Base-by-base conservation (phyloP, 2,329 filamentous ascomycete species). In the Penicillium occitanis region DNA sequence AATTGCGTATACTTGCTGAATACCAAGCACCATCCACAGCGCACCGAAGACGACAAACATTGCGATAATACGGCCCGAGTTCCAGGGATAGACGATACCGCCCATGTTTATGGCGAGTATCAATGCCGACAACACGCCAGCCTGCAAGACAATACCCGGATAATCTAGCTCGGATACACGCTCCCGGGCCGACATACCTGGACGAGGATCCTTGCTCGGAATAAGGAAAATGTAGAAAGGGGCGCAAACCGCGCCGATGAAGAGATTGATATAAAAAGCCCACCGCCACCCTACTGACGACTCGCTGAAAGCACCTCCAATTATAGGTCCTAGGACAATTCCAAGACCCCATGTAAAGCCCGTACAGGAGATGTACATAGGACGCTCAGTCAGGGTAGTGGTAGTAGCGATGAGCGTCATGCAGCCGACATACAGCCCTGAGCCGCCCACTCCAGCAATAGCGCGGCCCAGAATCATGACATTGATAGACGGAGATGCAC, bases 191-290 rank as follows among this genome's bases (percentile, higher is more conserved):
- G 70, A 14, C 7, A 61, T 69, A 14, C 71, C 68, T 14, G 72
- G 48, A 72, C 69, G 37, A 72, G 71, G 48, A 61, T 71, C 60
- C 40, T 69, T 62, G n/a, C 65, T 66, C 65, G 72, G 77, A 0
- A 85, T 76, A 5, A 81, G 69, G 65, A 82, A 79, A 35, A 85
- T 28, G 35, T 81, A 77, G 25, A 80, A 75, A 1, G 83, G 79
- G 5, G 77, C 72, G 77, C 73, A 11, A 78, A 69, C n/a, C 0
- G 76, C 84, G 0, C 82, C 76, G 55, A 83, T 73, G 33, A 78
- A 70, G 0, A 87, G 75, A 69, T 87, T 88, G 74, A 88, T 82
- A 69, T 88, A 88, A 70, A 71, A 67, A 64, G 64, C 40, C 66
- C 63, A 65, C 42, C 74, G 70, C 77, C 76, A 79, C 5, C 63